Evolutionary conservation across 2,329 filamentous ascomycete genomes (phyloP).

Genomic region (Fusarium veterinarium): DNA sequence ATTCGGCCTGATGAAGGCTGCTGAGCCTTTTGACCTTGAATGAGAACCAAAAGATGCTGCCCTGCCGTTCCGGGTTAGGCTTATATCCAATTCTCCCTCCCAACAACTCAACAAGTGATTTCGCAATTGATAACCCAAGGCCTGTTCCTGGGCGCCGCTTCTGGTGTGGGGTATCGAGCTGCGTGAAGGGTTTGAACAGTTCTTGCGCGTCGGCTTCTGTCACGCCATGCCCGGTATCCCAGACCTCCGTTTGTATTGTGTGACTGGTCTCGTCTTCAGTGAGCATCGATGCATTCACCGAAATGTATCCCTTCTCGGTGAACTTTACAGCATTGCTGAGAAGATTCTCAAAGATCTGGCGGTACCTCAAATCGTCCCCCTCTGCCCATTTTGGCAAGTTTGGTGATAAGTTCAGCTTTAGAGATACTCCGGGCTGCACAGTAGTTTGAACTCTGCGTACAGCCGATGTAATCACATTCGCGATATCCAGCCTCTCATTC

Average conservation of each 20-base stretch:
- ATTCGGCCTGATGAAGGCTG: not conserved
- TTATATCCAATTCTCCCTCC: not conserved
- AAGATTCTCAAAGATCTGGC: not conserved
- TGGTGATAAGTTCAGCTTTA: not conserved
- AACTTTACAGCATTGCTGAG: conserved; percentile 2
- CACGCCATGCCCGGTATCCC: not conserved
- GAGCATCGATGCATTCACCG: not conserved
- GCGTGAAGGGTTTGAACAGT: conserved; percentile 1
- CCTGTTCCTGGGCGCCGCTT: conserved; percentile 8
- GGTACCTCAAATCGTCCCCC: not conserved
- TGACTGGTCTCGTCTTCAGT: not conserved
- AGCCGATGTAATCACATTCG: not conserved
- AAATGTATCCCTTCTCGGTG: conserved; percentile 1
- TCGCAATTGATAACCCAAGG: conserved; percentile 2
- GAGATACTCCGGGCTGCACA: conserved; percentile 1
- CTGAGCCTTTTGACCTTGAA: not conserved
- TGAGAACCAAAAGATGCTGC: conserved; percentile 5
- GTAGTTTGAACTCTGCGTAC: not conserved
- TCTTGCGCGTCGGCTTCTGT: not conserved
- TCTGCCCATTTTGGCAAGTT: not conserved
- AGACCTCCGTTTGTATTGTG: not conserved
- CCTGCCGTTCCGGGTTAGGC: not conserved
- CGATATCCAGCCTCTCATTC: not conserved
- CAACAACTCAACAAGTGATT: not conserved
- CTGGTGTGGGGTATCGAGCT: not conserved